phyloP scores from a whole-genome alignment of 495 filamentous ascomycete genomes.

The Pseudevernia furfuracea region DNA sequence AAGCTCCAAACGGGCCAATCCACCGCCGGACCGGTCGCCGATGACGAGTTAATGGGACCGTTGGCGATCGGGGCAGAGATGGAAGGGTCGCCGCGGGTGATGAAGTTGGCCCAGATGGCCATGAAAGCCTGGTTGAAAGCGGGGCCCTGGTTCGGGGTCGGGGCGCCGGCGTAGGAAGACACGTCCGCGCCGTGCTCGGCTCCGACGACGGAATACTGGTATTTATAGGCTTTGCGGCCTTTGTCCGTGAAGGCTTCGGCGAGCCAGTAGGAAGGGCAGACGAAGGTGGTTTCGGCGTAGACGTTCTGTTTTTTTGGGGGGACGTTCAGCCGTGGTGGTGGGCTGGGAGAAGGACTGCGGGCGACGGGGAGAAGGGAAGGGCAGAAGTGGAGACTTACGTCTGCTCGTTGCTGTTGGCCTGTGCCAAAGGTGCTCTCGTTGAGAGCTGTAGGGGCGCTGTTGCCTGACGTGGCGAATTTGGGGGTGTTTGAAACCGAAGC shows the following conservation, averaged over 20 bases:
- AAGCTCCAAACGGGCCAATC: slow-evolving; percentile 30
- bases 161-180: slow-evolving; percentile 43
- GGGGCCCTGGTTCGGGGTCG: slow-evolving; percentile 26
- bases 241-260: slow-evolving; percentile 47
- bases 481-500: slow-evolving; percentile 24
- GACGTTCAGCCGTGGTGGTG: no score
- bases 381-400: no score
- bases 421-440: slow-evolving; percentile 45
- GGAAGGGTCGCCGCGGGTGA: slow-evolving; percentile 44
- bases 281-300: slow-evolving; percentile 54
- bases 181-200: slow-evolving; percentile 51
- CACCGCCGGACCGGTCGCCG: background rate
- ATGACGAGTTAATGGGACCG: no score
- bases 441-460: slow-evolving; percentile 37
- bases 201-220: slow-evolving; percentile 53
- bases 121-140: slow-evolving; percentile 32
- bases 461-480: slow-evolving; percentile 40
- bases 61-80: slow-evolving; percentile 41
- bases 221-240: slow-evolving; percentile 43
- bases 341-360: no score
- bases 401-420: slow-evolving; percentile 43
- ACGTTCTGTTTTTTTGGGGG: no score
- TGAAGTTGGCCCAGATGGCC: slow-evolving; percentile 44
- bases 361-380: no score
- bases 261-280: slow-evolving; percentile 58